phyloP scores from a whole-genome alignment of 352 stramenopile genomes.

The Phytopythium litorale region DNA sequence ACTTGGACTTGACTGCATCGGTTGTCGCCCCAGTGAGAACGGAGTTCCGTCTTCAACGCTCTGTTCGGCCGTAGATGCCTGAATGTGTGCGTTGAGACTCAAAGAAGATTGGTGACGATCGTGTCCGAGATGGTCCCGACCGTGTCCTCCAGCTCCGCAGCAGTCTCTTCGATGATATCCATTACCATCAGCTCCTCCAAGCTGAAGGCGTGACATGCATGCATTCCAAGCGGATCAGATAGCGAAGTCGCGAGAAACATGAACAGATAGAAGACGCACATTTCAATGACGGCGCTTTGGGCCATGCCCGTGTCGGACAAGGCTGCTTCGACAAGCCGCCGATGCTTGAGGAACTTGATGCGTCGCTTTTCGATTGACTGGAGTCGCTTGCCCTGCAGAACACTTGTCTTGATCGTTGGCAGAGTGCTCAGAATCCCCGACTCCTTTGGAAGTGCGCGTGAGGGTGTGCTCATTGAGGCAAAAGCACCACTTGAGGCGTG shows the following conservation, averaged over 20 bases:
- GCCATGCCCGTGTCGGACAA: slow-evolving; percentile 51
- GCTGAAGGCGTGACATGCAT: slow-evolving; percentile 11
- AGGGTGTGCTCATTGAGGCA: not conserved
- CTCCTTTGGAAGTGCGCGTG: not conserved
- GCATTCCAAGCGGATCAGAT: not conserved
- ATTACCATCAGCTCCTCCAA: slow-evolving; percentile 41
- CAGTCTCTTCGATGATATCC: slow-evolving; percentile 34
- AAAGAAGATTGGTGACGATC: slow-evolving; percentile 27
- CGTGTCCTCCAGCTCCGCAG: slow-evolving; percentile 30
- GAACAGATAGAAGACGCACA: slow-evolving; percentile 27
- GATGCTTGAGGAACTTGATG: slow-evolving; percentile 47
- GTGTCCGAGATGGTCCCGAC: slow-evolving; percentile 36
- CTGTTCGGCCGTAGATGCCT: not conserved
- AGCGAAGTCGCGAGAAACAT: too few relatives aligned
- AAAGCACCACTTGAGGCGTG: not conserved
- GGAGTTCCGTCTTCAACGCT: slow-evolving; percentile 2
- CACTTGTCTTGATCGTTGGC: slow-evolving; percentile 3
- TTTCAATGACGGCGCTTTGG: slow-evolving; percentile 56
- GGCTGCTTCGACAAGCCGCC: slow-evolving; percentile 49
- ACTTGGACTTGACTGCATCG: not conserved
- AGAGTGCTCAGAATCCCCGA: not conserved
- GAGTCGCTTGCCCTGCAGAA: slow-evolving; percentile 16
- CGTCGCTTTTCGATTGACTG: slow-evolving; percentile 45
- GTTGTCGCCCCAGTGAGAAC: not conserved
- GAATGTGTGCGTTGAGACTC: not conserved